These are phyloP conservation scores for Scalesia atractyloides DNA, from an alignment of 129 eudicot genomes.

Conservation along the genomic window DNA sequence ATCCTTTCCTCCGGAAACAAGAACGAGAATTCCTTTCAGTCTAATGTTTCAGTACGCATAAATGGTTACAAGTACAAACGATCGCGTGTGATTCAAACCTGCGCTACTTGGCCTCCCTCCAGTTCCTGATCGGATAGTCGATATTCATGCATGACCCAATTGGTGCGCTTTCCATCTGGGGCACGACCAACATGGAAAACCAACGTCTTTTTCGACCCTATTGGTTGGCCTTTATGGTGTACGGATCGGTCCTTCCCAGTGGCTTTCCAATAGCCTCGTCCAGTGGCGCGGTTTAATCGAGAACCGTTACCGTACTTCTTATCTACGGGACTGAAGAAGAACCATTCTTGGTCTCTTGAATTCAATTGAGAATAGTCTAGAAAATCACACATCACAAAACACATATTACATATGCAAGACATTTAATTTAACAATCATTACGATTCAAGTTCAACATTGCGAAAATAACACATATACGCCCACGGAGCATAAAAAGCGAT, in stretches of 20 bases:
- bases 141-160: conserved; percentile 91
- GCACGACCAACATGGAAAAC: conserved; percentile 80
- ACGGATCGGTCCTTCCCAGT: conserved; percentile 72
- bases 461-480: too few species aligned
- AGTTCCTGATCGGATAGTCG: conserved; percentile 59
- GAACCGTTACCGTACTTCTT: conserved; percentile 65
- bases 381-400: conserved; percentile 8
- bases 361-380: conserved; percentile 57
- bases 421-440: too few species aligned
- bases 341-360: conserved; percentile 48
- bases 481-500: not conserved
- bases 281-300: conserved; percentile 77
- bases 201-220: conserved; percentile 76
- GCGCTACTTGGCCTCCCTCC: conserved; percentile 51
- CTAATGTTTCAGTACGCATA: not conserved
- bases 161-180: conserved; percentile 71
- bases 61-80: not conserved
- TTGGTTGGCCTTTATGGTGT: conserved; percentile 49
- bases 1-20: conserved; percentile 49
- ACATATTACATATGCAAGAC: not conserved
- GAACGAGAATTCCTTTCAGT: conserved; percentile 14
- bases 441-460: too few species aligned
- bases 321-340: conserved; percentile 48
- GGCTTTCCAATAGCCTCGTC: conserved; percentile 75
- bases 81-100: conserved; percentile 46